phyloP scores from a whole-genome alignment of 139 green algal species.

The Chloropicon primus region DNA sequence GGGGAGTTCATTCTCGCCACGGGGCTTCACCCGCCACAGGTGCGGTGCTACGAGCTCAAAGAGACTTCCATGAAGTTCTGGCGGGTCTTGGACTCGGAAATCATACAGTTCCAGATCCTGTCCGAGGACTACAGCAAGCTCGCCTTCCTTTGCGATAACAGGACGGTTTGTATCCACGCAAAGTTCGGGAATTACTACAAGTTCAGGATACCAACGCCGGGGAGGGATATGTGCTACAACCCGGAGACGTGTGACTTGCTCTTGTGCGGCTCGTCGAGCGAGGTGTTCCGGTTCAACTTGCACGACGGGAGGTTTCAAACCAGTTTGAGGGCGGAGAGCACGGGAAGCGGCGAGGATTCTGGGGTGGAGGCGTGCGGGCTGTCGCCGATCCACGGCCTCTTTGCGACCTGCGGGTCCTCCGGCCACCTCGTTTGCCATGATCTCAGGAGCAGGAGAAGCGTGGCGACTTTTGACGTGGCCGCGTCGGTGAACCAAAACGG shows the following conservation, averaged over 20 bases:
- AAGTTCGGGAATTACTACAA: slow-evolving; percentile 81
- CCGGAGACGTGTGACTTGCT: background rate
- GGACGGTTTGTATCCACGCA: slow-evolving; percentile 76
- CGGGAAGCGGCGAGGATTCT: background rate
- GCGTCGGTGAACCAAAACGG: background rate
- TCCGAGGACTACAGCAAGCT: slow-evolving; percentile 89
- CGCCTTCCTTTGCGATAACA: slow-evolving; percentile 83
- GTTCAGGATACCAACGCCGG: slow-evolving; percentile 30
- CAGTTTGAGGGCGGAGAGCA: background rate
- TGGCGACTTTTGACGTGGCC: background rate
- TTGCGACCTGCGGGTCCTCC: background rate
- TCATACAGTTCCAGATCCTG: slow-evolving; percentile 87
- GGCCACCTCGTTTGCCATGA: background rate
- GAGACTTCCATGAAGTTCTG: slow-evolving; percentile 95
- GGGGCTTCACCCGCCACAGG: slow-evolving; percentile 61
- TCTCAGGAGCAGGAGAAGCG: background rate
- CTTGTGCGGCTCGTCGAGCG: background rate
- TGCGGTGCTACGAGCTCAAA: slow-evolving; percentile 76
- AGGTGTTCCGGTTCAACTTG: background rate
- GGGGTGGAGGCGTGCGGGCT: background rate
- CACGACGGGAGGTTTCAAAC: background rate
- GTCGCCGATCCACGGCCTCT: background rate
- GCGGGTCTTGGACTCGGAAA: slow-evolving; percentile 80
- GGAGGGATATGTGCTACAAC: background rate
- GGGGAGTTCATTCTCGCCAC: slow-evolving; percentile 74